phyloP scores from a whole-genome alignment of 495 filamentous ascomycete genomes.

The Penicillium chermesinum region DNA sequence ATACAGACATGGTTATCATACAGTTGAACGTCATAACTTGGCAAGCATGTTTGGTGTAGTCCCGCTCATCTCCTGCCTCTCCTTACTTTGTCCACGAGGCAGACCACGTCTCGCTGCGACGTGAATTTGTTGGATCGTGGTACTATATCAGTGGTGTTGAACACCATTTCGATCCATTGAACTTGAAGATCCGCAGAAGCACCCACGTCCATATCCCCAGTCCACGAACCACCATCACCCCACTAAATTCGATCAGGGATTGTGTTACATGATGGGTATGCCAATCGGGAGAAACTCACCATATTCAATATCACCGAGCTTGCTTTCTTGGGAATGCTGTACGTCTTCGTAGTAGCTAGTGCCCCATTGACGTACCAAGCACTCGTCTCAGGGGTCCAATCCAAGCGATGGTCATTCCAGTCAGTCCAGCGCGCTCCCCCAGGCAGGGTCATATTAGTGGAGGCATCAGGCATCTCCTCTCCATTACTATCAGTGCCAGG shows the following conservation, averaged over 20 bases:
- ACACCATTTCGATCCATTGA: background rate
- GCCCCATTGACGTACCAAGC: background rate
- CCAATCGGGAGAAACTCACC: background rate
- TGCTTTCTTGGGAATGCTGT: background rate
- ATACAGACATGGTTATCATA: no score
- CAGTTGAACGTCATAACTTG: no score
- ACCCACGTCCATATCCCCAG: background rate
- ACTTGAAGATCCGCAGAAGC: background rate
- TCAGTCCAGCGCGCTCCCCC: background rate
- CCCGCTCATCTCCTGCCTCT: no score
- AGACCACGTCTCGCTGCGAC: background rate
- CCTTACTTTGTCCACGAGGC: no score
- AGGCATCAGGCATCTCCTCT: background rate
- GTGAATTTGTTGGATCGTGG: background rate
- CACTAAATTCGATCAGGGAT: background rate
- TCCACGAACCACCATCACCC: background rate
- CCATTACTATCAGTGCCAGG: background rate
- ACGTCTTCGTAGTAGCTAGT: background rate
- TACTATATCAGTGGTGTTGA: background rate
- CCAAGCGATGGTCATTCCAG: background rate
- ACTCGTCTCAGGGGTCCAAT: background rate
- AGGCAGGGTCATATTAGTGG: background rate
- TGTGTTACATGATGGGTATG: no score
- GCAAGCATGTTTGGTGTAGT: no score
- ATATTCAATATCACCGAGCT: background rate